Percentiles rank a stretch among this genome's conserved stretches.
phyloP scores from a whole-genome alignment of 495 filamentous ascomycete genomes.

The Lophiotrema nucula region DNA sequence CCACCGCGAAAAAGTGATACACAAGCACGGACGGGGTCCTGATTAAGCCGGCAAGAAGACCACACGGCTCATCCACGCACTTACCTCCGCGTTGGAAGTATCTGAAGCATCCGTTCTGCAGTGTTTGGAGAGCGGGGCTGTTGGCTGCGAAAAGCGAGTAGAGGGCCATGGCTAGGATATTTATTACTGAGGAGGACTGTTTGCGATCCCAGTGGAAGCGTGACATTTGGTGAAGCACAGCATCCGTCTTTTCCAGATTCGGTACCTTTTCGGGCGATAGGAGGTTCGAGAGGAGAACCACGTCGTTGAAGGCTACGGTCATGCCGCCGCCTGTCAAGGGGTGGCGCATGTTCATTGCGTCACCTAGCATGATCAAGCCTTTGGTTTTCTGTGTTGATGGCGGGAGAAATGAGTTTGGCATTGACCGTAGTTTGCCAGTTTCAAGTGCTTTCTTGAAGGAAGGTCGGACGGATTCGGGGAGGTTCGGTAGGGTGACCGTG shows the following conservation, averaged over 20 bases:
- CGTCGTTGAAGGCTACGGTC: slow-evolving; percentile 93
- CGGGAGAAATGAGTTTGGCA: slow-evolving; percentile 94
- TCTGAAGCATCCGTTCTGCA: slow-evolving; percentile 87
- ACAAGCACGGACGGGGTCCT: slow-evolving; percentile 74
- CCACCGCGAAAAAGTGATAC: slow-evolving; percentile 92
- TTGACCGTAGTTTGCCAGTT: slow-evolving; percentile 67
- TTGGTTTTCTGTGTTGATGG: slow-evolving; percentile 66
- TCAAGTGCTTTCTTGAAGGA: slow-evolving; percentile 75
- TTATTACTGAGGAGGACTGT: slow-evolving; percentile 77
- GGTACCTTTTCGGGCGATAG: slow-evolving; percentile 67
- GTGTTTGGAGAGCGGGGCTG: slow-evolving; percentile 68
- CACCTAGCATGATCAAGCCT: slow-evolving; percentile 80
- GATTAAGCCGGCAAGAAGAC: slow-evolving; percentile 81
- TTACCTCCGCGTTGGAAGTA: slow-evolving; percentile 81
- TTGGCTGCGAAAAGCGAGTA: slow-evolving; percentile 89
- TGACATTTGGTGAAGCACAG: slow-evolving; percentile 66
- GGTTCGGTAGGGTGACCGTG: slow-evolving; percentile 71
- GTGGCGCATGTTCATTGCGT: slow-evolving; percentile 96
- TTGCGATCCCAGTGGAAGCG: slow-evolving; percentile 89
- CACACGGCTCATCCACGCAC: slow-evolving; percentile 71
- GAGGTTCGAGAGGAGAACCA: slow-evolving; percentile 67
- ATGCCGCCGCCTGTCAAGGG: slow-evolving; percentile 92
- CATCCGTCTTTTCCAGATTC: slow-evolving; percentile 61
- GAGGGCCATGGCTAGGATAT: slow-evolving; percentile 90
- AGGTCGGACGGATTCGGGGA: slow-evolving; percentile 71